Percentiles rank a stretch among this genome's conserved stretches.
Conservation (phyloP, 495 filamentous ascomycete genomes). For the Barbatosphaeria neglecta region DNA sequence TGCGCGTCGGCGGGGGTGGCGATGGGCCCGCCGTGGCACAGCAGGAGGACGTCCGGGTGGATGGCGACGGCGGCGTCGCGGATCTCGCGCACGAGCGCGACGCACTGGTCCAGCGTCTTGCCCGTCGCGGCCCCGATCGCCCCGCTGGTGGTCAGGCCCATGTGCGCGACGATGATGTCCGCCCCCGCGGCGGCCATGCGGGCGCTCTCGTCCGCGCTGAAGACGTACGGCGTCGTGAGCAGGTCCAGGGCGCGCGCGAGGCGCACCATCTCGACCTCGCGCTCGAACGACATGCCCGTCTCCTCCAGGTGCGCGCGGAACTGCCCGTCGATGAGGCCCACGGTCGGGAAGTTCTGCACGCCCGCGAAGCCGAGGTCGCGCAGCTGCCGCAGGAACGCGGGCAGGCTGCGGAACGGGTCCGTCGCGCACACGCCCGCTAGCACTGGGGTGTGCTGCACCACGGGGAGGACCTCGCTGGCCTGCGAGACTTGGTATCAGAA, state of each 20-base stretch:
- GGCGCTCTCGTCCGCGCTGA: conserved; percentile 44
- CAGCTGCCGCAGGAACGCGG: conserved; percentile 44
- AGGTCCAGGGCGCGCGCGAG: conserved; percentile 44
- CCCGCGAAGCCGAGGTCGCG: conserved; percentile 50
- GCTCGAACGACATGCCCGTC: conserved; percentile 55
- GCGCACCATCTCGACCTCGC: conserved; percentile 54
- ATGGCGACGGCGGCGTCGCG: conserved; percentile 44
- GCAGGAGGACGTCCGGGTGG: conserved; percentile 47
- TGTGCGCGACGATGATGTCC: conserved; percentile 57
- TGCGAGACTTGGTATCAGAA: too few species aligned
- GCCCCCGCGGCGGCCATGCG: conserved; percentile 53
- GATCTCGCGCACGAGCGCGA: conserved; percentile 48
- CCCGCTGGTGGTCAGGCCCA: conserved; percentile 55
- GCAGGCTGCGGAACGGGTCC: conserved; percentile 51
- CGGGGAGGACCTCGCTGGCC: conserved; percentile 47
- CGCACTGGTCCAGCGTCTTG: conserved; percentile 51
- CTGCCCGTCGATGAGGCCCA: conserved; percentile 56
- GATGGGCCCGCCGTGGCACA: conserved; percentile 62
- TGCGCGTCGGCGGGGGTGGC: conserved; percentile 49
- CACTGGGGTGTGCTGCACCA: conserved; percentile 48
- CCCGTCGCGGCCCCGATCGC: conserved; percentile 49
- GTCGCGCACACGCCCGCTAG: conserved; percentile 58
- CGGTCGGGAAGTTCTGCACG: conserved; percentile 64
- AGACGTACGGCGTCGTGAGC: conserved; percentile 60
- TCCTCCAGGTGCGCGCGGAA: conserved; percentile 58